Percentiles rank a stretch among this genome's conserved stretches.
These are phyloP conservation scores for Trametopsis cervina DNA, from an alignment of 768 basidiomycete genomes.

Conservation along the genomic window DNA sequence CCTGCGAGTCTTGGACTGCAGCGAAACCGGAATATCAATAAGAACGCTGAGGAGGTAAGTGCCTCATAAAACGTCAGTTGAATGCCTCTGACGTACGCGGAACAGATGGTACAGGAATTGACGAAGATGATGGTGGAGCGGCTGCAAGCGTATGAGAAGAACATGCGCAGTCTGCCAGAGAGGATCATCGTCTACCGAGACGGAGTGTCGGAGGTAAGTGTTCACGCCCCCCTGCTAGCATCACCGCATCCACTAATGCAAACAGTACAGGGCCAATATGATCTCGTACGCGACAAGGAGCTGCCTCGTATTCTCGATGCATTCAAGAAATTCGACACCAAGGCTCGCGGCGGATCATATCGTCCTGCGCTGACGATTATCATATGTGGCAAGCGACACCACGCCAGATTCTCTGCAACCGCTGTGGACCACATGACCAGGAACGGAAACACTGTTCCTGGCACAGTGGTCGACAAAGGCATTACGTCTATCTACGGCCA, in stretches of 20 bases:
- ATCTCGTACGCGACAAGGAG: slow-evolving; percentile 52
- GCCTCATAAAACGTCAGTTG: too few relatives aligned
- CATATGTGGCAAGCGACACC: slow-evolving; percentile 73
- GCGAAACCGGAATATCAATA: slow-evolving; percentile 33
- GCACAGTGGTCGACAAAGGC: slow-evolving; percentile 77
- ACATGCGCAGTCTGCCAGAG: slow-evolving; percentile 47
- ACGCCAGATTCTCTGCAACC: slow-evolving; percentile 57
- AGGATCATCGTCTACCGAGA: slow-evolving; percentile 72
- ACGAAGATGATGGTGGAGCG: slow-evolving; percentile 66
- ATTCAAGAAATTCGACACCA: slow-evolving; percentile 44
- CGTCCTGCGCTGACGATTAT: slow-evolving; percentile 61
- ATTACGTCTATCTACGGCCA: slow-evolving; percentile 42
- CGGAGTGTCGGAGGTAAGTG: slow-evolving; percentile 70
- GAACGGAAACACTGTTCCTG: slow-evolving; percentile 74
- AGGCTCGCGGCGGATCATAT: slow-evolving; percentile 39
- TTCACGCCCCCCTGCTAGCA: background rate
- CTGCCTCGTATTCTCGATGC: slow-evolving; percentile 55
- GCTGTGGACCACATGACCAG: slow-evolving; percentile 40
- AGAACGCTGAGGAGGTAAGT: slow-evolving; percentile 31
- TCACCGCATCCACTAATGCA: background rate
- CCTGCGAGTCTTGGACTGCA: slow-evolving; percentile 72
- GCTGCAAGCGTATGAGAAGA: slow-evolving; percentile 48
- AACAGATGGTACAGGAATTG: slow-evolving; percentile 67
- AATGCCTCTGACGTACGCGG: too few relatives aligned
- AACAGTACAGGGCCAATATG: slow-evolving; percentile 58